Evolutionary conservation across 208 protist species (phyloP), one percentile per base, ranked within the genome.

Genomic region (Trypanosoma platydactyli): DNA sequence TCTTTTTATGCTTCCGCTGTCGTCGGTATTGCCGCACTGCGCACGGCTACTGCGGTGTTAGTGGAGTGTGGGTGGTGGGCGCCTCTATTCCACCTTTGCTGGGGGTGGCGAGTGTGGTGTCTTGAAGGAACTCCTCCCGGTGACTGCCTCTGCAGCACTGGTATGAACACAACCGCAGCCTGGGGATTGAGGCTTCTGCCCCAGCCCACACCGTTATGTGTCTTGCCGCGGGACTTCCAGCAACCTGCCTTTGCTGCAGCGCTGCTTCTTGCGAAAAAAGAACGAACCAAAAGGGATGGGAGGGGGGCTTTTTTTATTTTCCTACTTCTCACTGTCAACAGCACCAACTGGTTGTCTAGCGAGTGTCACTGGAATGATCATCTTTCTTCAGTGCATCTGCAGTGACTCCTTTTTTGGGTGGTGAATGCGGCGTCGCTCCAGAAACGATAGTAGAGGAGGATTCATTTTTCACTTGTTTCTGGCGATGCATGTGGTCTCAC

Each of bases 251-350:
- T 64, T 24, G 25, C 9, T 41, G 30, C 12, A 25, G 24, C 59
- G 1, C 53, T 86, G 3, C 62, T 86, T 52, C 20, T 35, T 6
- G 50, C 50, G 1, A 24, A 38, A 11, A 3, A 9, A 38, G 33
- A 38, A 9, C 5, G 9, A 38, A 11, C 33, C 33, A 38, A 38
- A 38, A 38, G 3, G 33, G 38, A 18, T 20, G 6, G n/a, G 48
- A 48, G n/a, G n/a, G n/a, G n/a, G n/a, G n/a, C n/a, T n/a, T n/a
- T n/a, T n/a, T n/a, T n/a, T n/a, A n/a, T 40, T 61, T 3, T 46
- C 38, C 22, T 54, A 54, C 38, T 67, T 45, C 42, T 25, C 56
- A 16, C 13, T 13, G 5, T 56, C 51, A 30, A 18, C 25, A 41
- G 49, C 55, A 54, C 60, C 29, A 48, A 56, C 54, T 46, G 51